phyloP scores from a whole-genome alignment of 2,329 filamentous ascomycete genomes.

The Dactylonectria estremocensis region DNA sequence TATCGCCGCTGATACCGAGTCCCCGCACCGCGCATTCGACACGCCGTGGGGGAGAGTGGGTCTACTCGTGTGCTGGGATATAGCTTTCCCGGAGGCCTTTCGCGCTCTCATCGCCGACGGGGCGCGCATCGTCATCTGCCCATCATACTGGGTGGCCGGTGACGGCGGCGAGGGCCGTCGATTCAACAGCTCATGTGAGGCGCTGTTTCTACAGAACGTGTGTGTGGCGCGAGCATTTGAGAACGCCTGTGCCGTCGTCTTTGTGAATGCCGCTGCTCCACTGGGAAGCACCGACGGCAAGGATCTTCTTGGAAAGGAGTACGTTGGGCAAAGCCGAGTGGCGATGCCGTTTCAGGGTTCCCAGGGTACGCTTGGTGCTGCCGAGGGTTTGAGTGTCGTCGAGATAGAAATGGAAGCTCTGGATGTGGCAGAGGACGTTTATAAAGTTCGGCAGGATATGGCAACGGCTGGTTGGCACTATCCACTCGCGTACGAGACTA shows the following conservation, averaged over 20 bases:
- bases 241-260: conserved; percentile 3
- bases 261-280: conserved; percentile 2
- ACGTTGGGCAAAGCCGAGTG: not conserved
- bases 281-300: no score
- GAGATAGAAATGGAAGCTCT: not conserved
- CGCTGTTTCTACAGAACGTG: not conserved
- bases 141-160: not conserved
- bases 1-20: not conserved
- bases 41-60: not conserved
- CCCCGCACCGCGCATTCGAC: not conserved
- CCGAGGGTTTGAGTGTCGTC: not conserved
- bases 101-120: not conserved
- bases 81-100: conserved; percentile 2
- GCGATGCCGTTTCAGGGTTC: conserved; percentile 1
- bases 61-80: not conserved
- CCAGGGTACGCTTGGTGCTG: not conserved
- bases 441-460: conserved; percentile 1
- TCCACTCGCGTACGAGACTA: not conserved
- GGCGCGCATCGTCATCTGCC: not conserved
- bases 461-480: conserved; percentile 1
- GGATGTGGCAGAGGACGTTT: not conserved
- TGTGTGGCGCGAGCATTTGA: not conserved
- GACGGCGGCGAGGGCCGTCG: not conserved
- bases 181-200: not conserved
- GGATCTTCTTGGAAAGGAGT: not conserved